These are phyloP conservation scores for Epicoccum nigrum DNA, from an alignment of 2,329 filamentous ascomycete species.

Conservation along the genomic window DNA sequence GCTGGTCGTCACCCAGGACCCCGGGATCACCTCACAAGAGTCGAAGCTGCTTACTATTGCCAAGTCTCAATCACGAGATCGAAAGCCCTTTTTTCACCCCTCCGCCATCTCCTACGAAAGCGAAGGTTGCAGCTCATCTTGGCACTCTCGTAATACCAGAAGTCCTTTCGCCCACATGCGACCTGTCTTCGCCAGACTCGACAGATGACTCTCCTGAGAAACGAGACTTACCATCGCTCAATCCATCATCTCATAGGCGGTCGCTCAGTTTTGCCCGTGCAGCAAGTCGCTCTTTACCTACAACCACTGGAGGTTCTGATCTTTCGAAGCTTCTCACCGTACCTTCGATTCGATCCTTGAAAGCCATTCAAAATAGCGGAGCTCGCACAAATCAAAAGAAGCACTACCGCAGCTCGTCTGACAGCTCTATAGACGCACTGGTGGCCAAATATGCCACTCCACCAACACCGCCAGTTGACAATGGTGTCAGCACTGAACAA, in stretches of 20 bases:
- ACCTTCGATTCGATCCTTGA: neutral
- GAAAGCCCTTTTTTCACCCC: conserved; percentile 21
- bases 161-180: conserved; percentile 11
- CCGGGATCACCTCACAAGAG: conserved; percentile 41
- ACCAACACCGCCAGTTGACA: neutral
- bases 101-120: conserved; percentile 35
- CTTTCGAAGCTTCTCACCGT: neutral
- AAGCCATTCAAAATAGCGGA: neutral
- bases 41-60: conserved; percentile 35
- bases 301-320: neutral
- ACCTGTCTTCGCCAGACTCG: conserved; percentile 4
- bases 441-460: conserved; percentile 4
- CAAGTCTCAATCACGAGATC: conserved; percentile 16
- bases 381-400: neutral
- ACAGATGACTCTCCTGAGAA: conserved; percentile 23
- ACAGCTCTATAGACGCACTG: conserved; percentile 8
- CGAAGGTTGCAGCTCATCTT: conserved; percentile 21
- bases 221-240: neutral
- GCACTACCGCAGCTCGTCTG: conserved; percentile 15
- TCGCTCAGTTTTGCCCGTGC: conserved; percentile 11
- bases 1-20: conserved; percentile 39
- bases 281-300: conserved; percentile 19
- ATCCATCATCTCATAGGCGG: conserved; percentile 1
- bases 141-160: conserved; percentile 25
- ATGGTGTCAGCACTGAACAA: conserved; percentile 2